Percentiles rank a stretch among this genome's conserved stretches.
phyloP scores from a whole-genome alignment of 2,329 filamentous ascomycete species.

The Colletotrichum spaethianum region DNA sequence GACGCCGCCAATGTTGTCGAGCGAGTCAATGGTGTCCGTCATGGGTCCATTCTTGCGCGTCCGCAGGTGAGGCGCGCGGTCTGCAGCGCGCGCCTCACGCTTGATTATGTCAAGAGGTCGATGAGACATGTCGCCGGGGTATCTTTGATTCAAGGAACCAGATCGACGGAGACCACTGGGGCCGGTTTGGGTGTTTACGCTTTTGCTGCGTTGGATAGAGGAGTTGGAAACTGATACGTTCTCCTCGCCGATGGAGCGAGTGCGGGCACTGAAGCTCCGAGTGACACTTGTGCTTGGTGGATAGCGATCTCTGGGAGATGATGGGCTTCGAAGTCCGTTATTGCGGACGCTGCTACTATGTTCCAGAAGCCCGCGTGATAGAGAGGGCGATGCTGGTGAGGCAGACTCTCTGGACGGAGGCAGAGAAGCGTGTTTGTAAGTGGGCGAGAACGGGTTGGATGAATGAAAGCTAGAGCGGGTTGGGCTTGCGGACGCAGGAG shows the following conservation, averaged over 20 bases:
- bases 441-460: conserved; percentile 58
- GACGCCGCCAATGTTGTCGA: conserved; percentile 77
- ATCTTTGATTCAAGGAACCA: conserved; percentile 70
- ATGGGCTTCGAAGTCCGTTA: conserved; percentile 49
- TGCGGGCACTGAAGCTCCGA: conserved; percentile 46
- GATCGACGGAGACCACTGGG: conserved; percentile 43
- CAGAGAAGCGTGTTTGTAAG: conserved; percentile 49
- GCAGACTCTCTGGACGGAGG: conserved; percentile 40
- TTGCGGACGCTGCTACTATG: conserved; percentile 46
- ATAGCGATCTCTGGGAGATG: conserved; percentile 33
- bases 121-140: conserved; percentile 74
- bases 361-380: conserved; percentile 39
- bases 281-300: conserved; percentile 51
- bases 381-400: conserved; percentile 41
- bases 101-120: conserved; percentile 78
- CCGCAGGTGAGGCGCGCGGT: conserved; percentile 76
- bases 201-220: conserved; percentile 32
- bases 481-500: conserved; percentile 69
- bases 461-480: conserved; percentile 61
- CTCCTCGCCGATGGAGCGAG: conserved; percentile 26
- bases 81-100: conserved; percentile 74
- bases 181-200: conserved; percentile 31
- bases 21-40: conserved; percentile 84
- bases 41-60: conserved; percentile 76
- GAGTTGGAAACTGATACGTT: background rate